A percentile compares a stretch with the other conserved stretches of the same genome.
These are phyloP conservation scores for Puccinellia tenuiflora DNA, from an alignment of 176 grass and related monocot species.

Conservation along the genomic window DNA sequence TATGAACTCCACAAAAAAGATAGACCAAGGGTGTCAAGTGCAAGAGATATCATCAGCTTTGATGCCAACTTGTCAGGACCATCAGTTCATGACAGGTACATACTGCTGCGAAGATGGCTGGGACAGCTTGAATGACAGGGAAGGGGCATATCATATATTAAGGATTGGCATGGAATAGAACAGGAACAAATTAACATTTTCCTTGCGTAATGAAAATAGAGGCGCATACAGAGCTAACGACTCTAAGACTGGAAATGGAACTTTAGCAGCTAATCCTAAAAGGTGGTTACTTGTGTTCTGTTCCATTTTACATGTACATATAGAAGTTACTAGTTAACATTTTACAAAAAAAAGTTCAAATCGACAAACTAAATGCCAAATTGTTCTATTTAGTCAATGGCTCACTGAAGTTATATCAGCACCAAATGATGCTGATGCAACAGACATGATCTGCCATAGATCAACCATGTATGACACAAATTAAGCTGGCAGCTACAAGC, in stretches of 20 bases:
- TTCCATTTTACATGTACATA: too few relatives aligned
- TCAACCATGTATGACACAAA: too few relatives aligned
- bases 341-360: not conserved
- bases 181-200: not conserved
- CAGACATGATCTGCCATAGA: not conserved
- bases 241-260: not conserved
- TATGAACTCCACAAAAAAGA: not conserved
- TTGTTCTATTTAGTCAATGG: not conserved
- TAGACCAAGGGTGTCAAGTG: too few relatives aligned
- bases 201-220: not conserved
- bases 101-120: not conserved
- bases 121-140: not conserved
- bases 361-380: not conserved
- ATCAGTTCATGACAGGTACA: not conserved
- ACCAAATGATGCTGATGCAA: not conserved
- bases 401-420: not conserved
- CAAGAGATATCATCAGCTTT: not conserved
- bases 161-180: not conserved
- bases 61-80: not conserved
- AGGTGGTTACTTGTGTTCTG: not conserved
- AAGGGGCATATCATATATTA: not conserved
- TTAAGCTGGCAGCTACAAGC: too few relatives aligned
- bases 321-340: not conserved
- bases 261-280: not conserved
- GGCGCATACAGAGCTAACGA: not conserved